Percentiles rank a stretch among this genome's conserved stretches.
Conservation (phyloP, 495 filamentous ascomycete genomes). For the Aspergillus avenaceus region DNA sequence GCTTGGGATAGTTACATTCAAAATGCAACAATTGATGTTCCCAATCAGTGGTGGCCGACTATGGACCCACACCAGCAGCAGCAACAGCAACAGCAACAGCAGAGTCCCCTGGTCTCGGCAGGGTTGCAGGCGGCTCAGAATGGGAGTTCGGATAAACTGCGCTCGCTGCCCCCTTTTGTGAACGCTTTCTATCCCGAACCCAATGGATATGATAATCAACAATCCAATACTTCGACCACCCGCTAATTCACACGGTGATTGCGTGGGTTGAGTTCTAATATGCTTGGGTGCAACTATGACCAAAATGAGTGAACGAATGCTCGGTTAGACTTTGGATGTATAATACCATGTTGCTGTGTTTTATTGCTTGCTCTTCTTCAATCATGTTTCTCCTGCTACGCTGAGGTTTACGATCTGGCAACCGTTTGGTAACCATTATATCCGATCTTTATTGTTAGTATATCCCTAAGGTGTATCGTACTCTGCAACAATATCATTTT, state of each 20-base stretch:
- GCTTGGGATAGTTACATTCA: constrained; percentile 56
- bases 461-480: too few species aligned
- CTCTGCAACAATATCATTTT: too few species aligned
- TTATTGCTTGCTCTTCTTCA: background rate
- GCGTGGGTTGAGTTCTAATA: too few species aligned
- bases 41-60: constrained; percentile 46
- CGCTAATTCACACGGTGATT: background rate
- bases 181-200: constrained; percentile 11
- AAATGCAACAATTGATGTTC: constrained; percentile 42
- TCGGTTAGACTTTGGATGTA: background rate
- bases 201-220: constrained; percentile 5
- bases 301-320: background rate
- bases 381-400: too few species aligned
- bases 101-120: constrained; percentile 12
- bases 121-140: constrained; percentile 11
- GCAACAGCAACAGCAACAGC: constrained; percentile 4
- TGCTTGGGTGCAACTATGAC: background rate
- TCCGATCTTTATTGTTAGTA: too few species aligned
- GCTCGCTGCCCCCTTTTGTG: constrained; percentile 11
- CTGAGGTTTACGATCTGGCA: too few species aligned
- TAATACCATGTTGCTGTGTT: background rate
- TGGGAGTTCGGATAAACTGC: constrained; percentile 9
- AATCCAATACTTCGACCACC: background rate
- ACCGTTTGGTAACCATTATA: too few species aligned
- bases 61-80: constrained; percentile 31